A percentile compares a stretch with the other conserved stretches of the same genome.
These are phyloP conservation scores for Clathrus columnatus DNA, from an alignment of 768 basidiomycete species.

Conservation along the genomic window DNA sequence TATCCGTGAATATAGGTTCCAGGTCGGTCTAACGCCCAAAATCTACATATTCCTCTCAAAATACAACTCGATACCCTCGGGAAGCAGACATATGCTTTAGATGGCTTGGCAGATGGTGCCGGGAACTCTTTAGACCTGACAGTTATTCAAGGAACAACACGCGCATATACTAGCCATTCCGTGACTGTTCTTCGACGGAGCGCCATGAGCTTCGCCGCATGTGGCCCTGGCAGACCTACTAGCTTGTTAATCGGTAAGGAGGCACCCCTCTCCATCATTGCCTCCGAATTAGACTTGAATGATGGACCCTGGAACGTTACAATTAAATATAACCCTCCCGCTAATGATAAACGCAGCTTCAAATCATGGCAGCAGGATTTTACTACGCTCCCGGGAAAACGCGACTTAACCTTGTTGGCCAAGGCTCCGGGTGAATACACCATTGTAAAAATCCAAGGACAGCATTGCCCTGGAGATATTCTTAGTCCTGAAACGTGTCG, in stretches of 20 bases:
- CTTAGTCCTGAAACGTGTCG: conserved; percentile 73
- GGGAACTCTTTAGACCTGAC: conserved; percentile 57
- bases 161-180: conserved; percentile 41
- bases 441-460: conserved; percentile 58
- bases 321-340: conserved; percentile 51
- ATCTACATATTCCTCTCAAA: conserved; percentile 59
- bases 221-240: conserved; percentile 60
- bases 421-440: conserved; percentile 70
- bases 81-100: conserved; percentile 62
- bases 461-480: conserved; percentile 76
- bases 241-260: conserved; percentile 66
- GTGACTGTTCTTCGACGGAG: conserved; percentile 67
- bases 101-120: conserved; percentile 74
- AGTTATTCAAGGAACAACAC: conserved; percentile 26
- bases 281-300: conserved; percentile 46
- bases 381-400: conserved; percentile 36
- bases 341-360: conserved; percentile 25
- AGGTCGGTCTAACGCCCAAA: conserved; percentile 32
- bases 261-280: conserved; percentile 43
- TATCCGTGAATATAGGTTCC: conserved; percentile 6
- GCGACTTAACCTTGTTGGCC: conserved; percentile 41
- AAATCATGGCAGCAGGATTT: conserved; percentile 60
- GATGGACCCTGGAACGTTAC: conserved; percentile 63
- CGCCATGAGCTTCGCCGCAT: conserved; percentile 61
- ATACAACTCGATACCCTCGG: conserved; percentile 57